Evolutionary conservation across 2,329 filamentous ascomycete species (phyloP).

Genomic region (Epichloe sibirici): DNA sequence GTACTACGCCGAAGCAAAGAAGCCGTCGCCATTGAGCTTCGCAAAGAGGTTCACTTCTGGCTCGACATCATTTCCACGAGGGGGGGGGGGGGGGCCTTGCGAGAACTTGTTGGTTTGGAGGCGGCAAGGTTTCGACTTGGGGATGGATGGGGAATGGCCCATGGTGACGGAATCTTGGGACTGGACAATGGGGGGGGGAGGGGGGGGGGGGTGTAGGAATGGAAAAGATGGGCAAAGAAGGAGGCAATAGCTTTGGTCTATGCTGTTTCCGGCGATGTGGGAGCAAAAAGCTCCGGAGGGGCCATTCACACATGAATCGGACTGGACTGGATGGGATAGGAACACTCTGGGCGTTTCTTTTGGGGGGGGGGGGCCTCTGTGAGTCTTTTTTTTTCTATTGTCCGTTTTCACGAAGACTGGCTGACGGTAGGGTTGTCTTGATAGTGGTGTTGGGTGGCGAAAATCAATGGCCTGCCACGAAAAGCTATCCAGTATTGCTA

Average conservation of each 20-base stretch:
- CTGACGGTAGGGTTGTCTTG: too few relatives aligned
- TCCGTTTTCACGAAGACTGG: too few relatives aligned
- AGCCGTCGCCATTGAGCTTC: neutral
- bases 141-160: neutral
- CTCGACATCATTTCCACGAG: neutral
- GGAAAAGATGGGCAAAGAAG: neutral
- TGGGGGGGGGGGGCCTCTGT: too few relatives aligned
- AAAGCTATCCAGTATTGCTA: too few relatives aligned
- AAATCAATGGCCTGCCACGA: neutral
- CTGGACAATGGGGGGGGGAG: too few relatives aligned
- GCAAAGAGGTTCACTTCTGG: neutral
- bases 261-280: constrained; percentile 2
- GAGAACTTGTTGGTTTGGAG: constrained; percentile 5
- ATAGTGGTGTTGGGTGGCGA: too few relatives aligned
- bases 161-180: neutral
- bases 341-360: too few relatives aligned
- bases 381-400: too few relatives aligned
- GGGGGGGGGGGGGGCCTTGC: neutral
- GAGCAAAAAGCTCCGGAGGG: too few relatives aligned
- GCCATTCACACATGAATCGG: too few relatives aligned
- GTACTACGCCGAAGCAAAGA: neutral
- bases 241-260: neutral
- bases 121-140: constrained; percentile 10
- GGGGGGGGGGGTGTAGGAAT: neutral
- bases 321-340: too few relatives aligned